phyloP scores from a whole-genome alignment of 306 rosid species.

The Pyrus pyrifolia region DNA sequence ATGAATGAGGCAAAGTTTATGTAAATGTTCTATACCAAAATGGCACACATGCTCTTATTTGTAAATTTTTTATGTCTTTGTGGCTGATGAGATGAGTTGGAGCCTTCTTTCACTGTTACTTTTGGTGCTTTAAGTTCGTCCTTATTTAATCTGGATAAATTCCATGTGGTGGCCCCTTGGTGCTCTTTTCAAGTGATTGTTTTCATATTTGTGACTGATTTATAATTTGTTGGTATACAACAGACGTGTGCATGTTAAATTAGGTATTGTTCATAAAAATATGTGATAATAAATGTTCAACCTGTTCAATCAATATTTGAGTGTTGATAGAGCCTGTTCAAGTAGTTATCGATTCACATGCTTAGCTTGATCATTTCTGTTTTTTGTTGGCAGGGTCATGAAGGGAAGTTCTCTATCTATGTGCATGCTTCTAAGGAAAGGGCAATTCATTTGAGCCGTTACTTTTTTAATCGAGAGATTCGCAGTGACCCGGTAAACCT shows the following conservation, averaged over 20 bases:
- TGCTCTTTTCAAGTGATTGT: background rate
- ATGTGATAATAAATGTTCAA: background rate
- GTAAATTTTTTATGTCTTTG: background rate
- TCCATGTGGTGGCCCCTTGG: background rate
- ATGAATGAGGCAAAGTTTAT: background rate
- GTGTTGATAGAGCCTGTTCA: background rate
- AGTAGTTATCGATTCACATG: constrained; percentile 3
- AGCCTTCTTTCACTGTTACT: background rate
- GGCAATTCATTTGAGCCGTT: constrained; percentile 82
- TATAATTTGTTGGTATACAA: background rate
- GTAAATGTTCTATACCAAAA: background rate
- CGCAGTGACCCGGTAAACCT: constrained; percentile 76
- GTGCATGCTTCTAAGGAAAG: constrained; percentile 85
- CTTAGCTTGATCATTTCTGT: constrained; percentile 20
- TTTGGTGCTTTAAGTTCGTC: background rate
- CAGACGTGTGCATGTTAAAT: background rate
- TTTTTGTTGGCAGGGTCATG: constrained; percentile 76
- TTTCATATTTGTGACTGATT: background rate
- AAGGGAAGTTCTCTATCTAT: constrained; percentile 88
- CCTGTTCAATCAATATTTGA: background rate
- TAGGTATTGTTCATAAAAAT: background rate
- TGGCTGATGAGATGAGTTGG: background rate
- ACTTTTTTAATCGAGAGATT: constrained; percentile 64
- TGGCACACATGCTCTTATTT: background rate
- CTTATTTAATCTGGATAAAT: background rate